Evolutionary conservation across 2,329 filamentous ascomycete species (phyloP).

Genomic region (Talaromyces islandicus): DNA sequence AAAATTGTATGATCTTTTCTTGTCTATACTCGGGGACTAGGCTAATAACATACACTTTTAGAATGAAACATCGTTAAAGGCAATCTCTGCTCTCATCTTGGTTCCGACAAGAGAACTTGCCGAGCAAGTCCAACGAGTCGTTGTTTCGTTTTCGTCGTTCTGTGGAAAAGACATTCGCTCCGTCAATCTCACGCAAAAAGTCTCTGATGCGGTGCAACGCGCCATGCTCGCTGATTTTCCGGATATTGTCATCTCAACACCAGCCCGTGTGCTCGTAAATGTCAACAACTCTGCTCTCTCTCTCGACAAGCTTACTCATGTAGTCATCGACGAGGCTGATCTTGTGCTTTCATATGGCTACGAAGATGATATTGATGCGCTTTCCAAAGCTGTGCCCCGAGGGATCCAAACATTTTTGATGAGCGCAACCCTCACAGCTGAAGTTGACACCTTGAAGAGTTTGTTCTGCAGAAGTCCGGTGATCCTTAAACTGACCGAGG

Average conservation of each 20-base stretch:
- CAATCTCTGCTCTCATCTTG: constrained; percentile 74
- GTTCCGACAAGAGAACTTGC: constrained; percentile 93
- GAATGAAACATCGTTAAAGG: constrained; percentile 33
- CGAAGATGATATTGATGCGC: constrained; percentile 76
- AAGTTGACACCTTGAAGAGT: constrained; percentile 77
- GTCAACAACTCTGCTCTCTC: constrained; percentile 67
- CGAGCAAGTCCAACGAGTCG: constrained; percentile 76
- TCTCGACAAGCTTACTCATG: constrained; percentile 63
- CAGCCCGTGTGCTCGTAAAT: constrained; percentile 73
- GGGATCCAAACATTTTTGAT: constrained; percentile 87
- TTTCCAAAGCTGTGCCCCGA: constrained; percentile 72
- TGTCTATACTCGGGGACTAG: neutral
- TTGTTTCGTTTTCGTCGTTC: constrained; percentile 71
- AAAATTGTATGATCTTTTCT: constrained; percentile 52
- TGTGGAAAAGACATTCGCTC: constrained; percentile 77
- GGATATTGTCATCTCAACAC: constrained; percentile 87
- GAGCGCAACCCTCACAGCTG: constrained; percentile 84
- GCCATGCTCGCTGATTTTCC: constrained; percentile 79
- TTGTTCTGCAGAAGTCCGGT: constrained; percentile 80
- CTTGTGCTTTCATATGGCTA: constrained; percentile 91
- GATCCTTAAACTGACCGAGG: constrained; percentile 74
- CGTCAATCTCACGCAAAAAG: constrained; percentile 83
- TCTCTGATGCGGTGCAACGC: constrained; percentile 81
- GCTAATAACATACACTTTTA: constrained; percentile 11
- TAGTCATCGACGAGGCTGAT: constrained; percentile 93